Percentiles rank a stretch among this genome's conserved stretches.
Evolutionary conservation across 495 filamentous ascomycete genomes (phyloP).

Genomic region (Cryomyces minteri): DNA sequence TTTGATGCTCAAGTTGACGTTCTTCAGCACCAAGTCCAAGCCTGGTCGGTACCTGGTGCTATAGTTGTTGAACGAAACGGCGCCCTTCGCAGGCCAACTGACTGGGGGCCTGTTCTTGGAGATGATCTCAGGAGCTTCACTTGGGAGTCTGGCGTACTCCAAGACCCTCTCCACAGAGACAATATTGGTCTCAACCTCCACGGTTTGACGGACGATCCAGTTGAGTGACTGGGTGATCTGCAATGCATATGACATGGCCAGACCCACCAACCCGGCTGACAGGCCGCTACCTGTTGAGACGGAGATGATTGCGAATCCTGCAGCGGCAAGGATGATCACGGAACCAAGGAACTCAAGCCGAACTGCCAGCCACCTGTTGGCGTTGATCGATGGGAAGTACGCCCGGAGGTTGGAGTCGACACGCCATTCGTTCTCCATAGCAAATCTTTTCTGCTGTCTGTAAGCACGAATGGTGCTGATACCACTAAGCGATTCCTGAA

Average conservation of each 20-base stretch:
- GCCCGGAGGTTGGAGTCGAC: constrained; percentile 91
- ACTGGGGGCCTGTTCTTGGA: constrained; percentile 69
- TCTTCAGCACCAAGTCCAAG: constrained; percentile 80
- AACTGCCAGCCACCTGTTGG: constrained; percentile 92
- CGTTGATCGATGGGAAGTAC: constrained; percentile 91
- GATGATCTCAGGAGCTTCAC: constrained; percentile 90
- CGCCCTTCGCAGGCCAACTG: constrained; percentile 83
- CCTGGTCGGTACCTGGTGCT: constrained; percentile 82
- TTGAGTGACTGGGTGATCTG: constrained; percentile 97
- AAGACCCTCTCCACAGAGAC: constrained; percentile 96
- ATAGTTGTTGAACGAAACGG: constrained; percentile 81
- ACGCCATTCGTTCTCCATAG: constrained; percentile 90
- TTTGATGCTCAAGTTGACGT: constrained; percentile 81
- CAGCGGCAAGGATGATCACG: constrained; percentile 76
- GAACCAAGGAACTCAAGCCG: constrained; percentile 94
- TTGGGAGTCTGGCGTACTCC: constrained; percentile 85
- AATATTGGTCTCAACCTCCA: constrained; percentile 98
- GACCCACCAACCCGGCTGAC: constrained; percentile 66
- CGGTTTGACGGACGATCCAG: constrained; percentile 98
- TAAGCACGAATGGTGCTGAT: constrained; percentile 97
- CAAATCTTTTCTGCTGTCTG: constrained; percentile 70
- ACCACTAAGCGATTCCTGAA: constrained; percentile 91
- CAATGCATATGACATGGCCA: constrained; percentile 92
- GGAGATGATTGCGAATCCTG: constrained; percentile 64
- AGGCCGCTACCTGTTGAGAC: constrained; percentile 52